Conservation (phyloP, 768 basidiomycete genomes). For the Rhizopogon vesiculosus region DNA sequence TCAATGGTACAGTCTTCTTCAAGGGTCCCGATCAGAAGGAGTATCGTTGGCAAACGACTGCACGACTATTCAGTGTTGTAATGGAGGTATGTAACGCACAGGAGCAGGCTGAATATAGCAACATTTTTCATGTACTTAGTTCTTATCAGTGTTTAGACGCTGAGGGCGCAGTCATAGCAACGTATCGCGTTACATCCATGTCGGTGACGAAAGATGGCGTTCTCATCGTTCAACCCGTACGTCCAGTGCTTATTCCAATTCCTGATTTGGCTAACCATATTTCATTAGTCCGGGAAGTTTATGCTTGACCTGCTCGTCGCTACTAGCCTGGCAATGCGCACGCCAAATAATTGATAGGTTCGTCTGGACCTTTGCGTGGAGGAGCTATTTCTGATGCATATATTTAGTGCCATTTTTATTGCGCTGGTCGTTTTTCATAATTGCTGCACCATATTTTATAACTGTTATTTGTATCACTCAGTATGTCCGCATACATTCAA, state of each 20-base stretch:
- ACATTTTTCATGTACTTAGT: neutral
- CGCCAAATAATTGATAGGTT: slow-evolving; percentile 9
- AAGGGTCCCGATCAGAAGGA: slow-evolving; percentile 16
- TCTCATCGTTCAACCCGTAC: slow-evolving; percentile 21
- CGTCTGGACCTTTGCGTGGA: neutral
- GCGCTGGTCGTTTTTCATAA: neutral
- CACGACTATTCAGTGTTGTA: slow-evolving; percentile 10
- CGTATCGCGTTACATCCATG: slow-evolving; percentile 20
- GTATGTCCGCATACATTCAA: neutral
- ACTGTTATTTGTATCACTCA: neutral
- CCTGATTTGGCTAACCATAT: neutral
- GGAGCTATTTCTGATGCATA: neutral
- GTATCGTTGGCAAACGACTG: slow-evolving; percentile 16
- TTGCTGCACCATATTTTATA: too few species aligned
- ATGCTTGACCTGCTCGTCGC: slow-evolving; percentile 25
- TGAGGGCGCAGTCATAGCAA: slow-evolving; percentile 18
- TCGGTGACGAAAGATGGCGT: slow-evolving; percentile 23
- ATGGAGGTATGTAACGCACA: slow-evolving; percentile 17
- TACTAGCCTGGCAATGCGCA: slow-evolving; percentile 21
- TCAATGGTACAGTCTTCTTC: slow-evolving; percentile 16
- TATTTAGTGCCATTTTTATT: neutral
- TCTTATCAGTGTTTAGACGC: slow-evolving; percentile 13
- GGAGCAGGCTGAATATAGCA: neutral
- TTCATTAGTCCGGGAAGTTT: slow-evolving; percentile 13
- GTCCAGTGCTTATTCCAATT: neutral